phyloP scores from a whole-genome alignment of 192 early-diverging fungal genomes.

The Linnemannia zychae region DNA sequence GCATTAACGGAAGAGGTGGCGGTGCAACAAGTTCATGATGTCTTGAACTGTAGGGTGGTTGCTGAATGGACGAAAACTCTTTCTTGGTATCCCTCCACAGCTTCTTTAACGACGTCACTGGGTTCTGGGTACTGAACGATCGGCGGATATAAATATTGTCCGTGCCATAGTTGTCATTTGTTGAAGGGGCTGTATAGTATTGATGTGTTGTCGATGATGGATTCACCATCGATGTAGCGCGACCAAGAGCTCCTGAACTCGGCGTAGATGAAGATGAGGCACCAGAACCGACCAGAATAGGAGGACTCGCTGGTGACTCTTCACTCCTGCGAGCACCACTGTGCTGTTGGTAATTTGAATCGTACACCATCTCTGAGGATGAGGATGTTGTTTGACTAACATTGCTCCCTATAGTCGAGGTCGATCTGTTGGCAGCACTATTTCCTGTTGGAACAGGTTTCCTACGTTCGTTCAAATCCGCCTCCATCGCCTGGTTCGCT shows the following conservation, averaged over 20 bases:
- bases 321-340: conserved; percentile 10
- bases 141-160: conserved; percentile 26
- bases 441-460: neutral
- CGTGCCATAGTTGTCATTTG: conserved; percentile 36
- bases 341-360: neutral
- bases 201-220: neutral
- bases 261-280: neutral
- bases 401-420: neutral
- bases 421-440: neutral
- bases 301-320: neutral
- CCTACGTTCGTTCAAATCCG: conserved; percentile 10
- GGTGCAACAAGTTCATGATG: conserved; percentile 35
- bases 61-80: neutral
- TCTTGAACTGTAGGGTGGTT: neutral
- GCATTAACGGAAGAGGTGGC: conserved; percentile 1
- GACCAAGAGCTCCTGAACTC: neutral
- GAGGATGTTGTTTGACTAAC: neutral
- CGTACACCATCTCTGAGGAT: neutral
- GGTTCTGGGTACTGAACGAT: conserved; percentile 28
- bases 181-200: neutral
- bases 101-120: conserved; percentile 26
- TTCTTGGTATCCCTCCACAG: conserved; percentile 34
- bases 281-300: neutral
- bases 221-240: neutral
- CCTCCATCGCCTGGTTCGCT: neutral